These are phyloP conservation scores for Furcasterigmium sp. DNA, from an alignment of 2,329 filamentous ascomycete species.

Conservation along the genomic window DNA sequence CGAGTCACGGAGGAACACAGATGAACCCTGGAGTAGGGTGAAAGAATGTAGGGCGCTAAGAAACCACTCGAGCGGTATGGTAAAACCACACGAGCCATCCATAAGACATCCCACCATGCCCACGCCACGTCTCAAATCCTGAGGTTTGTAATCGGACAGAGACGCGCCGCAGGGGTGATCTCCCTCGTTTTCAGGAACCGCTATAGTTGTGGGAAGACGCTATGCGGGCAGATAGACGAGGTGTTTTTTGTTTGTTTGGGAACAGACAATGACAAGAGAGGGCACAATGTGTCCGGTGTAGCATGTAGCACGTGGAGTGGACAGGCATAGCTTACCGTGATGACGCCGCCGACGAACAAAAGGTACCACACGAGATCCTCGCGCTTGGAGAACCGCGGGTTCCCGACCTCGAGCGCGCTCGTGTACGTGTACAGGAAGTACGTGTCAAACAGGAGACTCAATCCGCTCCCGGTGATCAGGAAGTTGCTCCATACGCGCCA, in stretches of 20 bases:
- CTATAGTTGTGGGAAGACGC: slow-evolving; percentile 63
- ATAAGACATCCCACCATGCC: slow-evolving; percentile 73
- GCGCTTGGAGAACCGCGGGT: slow-evolving; percentile 65
- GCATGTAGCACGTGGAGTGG: slow-evolving; percentile 6
- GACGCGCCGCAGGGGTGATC: slow-evolving; percentile 63
- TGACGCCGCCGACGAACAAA: slow-evolving; percentile 64
- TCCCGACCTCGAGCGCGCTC: slow-evolving; percentile 66
- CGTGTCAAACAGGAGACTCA: slow-evolving; percentile 63
- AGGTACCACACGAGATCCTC: slow-evolving; percentile 81
- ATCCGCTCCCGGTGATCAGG: slow-evolving; percentile 29
- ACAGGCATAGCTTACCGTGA: slow-evolving; percentile 63
- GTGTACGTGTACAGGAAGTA: slow-evolving; percentile 75
- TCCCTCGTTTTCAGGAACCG: slow-evolving; percentile 83
- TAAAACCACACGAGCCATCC: slow-evolving; percentile 61
- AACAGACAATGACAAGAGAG: neutral
- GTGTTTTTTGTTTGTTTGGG: slow-evolving; percentile 15
- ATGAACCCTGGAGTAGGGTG: slow-evolving; percentile 12
- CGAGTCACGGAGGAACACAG: slow-evolving; percentile 9
- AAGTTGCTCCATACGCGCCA: slow-evolving; percentile 38
- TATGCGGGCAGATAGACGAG: slow-evolving; percentile 77
- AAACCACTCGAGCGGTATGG: slow-evolving; percentile 55
- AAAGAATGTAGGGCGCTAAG: slow-evolving; percentile 56
- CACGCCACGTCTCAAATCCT: slow-evolving; percentile 59
- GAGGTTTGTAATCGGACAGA: slow-evolving; percentile 60
- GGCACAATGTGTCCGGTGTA: neutral